A percentile compares a stretch with the other conserved stretches of the same genome.
These are phyloP conservation scores for Aspergillus fischeri DNA, from an alignment of 2,329 filamentous ascomycete species.

Conservation along the genomic window DNA sequence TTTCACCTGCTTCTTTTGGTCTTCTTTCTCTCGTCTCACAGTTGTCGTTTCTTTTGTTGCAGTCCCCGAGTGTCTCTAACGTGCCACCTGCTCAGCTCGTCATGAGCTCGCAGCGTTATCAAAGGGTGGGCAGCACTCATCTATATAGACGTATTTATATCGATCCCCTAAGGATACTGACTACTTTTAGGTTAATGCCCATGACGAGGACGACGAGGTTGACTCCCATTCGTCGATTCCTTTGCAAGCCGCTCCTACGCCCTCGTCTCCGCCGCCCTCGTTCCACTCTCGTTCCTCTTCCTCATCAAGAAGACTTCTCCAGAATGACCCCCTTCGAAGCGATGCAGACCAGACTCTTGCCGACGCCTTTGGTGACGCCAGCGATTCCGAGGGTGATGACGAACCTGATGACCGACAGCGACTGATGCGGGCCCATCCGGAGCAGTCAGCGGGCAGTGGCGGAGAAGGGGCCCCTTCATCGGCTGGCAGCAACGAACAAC, in stretches of 20 bases:
- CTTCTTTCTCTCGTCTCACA: conserved; percentile 9
- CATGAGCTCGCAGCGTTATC: conserved; percentile 49
- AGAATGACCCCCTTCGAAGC: conserved; percentile 47
- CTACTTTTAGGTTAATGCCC: conserved; percentile 38
- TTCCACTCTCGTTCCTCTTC: conserved; percentile 84
- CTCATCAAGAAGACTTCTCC: conserved; percentile 49
- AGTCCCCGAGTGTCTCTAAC: conserved; percentile 7
- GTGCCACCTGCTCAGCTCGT: conserved; percentile 34
- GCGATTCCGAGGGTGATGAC: conserved; percentile 65
- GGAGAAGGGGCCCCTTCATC: conserved; percentile 30
- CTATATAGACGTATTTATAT: not conserved
- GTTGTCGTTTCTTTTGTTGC: conserved; percentile 13
- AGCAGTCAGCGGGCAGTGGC: conserved; percentile 21
- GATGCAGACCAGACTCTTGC: conserved; percentile 76
- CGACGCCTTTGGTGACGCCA: conserved; percentile 85
- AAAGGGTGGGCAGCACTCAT: conserved; percentile 36
- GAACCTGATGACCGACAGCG: conserved; percentile 79
- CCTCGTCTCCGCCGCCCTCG: conserved; percentile 60
- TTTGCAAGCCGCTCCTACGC: conserved; percentile 25
- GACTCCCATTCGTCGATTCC: conserved; percentile 30
- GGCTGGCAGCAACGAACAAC: conserved; percentile 13
- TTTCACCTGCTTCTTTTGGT: conserved; percentile 15
- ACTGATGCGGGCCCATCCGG: conserved; percentile 66
- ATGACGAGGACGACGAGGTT: conserved; percentile 39
- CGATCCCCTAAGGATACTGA: conserved; percentile 8